Base-by-base conservation (phyloP, 352 stramenopile genomes). In the Phytophthora pluvialis region DNA sequence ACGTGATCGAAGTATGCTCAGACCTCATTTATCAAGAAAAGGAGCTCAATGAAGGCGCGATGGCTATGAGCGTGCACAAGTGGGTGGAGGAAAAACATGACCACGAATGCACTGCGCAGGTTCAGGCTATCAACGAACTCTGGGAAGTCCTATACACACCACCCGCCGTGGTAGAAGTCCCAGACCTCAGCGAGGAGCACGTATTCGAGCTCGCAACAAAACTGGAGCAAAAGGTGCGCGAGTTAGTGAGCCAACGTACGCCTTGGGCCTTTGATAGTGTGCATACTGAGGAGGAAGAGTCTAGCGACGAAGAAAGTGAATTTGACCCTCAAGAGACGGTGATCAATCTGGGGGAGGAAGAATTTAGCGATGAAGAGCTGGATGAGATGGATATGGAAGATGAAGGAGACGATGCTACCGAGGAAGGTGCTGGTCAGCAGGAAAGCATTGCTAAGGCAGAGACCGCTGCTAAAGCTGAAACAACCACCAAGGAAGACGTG, bases 11-110 rank as follows among this genome's bases (percentile, higher is more conserved):
- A 47, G 86, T 94, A 51, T 90, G 85, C 38, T 94, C 85, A 5
- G 87, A 95, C 31, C 58, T 95, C n/a, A 81, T 94, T n/a, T 95
- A 95, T 58, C 72, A 79, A 46, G 63, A 88, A 50, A 82, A 81
- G 40, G 74, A 73, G 18, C 49, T 95, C 12, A 90, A 83, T 43
- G 87, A 95, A 83, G 86, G 85, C 31, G 80, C 80, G 6, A 95
- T 95, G 87, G 87, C 87, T 16, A 92, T 94, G 82, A 95, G 87
- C 38, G 85, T 93, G 36, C 87, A 95, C 72, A 92, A 90, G 53
- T 95, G 87, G 87, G 78, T 94, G 16, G 83, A 94, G 62, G 76
- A 91, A 33, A 78, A 81, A 46, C 77, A 75, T 38, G 83, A 95
- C 39, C 47, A 62, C 3, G 85, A 93, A 35, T 95, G 87, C 54